Conservation (phyloP, 371 early-diverging fungal genomes). For the Mucor plumbeus region DNA sequence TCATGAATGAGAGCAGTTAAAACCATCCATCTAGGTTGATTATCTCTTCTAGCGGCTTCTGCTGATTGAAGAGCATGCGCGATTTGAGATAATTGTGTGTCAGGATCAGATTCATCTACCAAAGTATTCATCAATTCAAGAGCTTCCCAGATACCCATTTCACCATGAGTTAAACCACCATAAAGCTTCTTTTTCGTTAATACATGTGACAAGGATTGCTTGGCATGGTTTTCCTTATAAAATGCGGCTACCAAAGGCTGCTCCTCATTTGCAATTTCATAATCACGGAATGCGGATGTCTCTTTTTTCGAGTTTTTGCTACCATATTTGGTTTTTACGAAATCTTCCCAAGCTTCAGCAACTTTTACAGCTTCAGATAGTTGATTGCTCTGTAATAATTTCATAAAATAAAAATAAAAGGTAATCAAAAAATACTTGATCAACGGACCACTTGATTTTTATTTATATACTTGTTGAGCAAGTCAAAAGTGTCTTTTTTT, state of each 20-base stretch:
- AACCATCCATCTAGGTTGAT: constrained; percentile 60
- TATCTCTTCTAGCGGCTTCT: constrained; percentile 58
- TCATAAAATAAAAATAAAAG: background rate
- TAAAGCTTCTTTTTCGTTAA: constrained; percentile 40
- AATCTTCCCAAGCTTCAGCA: constrained; percentile 41
- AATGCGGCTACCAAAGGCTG: constrained; percentile 37
- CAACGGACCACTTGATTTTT: background rate
- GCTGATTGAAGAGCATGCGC: constrained; percentile 64
- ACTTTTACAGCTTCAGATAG: constrained; percentile 37
- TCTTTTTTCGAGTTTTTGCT: constrained; percentile 28
- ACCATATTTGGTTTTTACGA: constrained; percentile 38
- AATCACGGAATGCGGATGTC: constrained; percentile 32
- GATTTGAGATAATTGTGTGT: constrained; percentile 53
- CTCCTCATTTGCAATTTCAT: constrained; percentile 29
- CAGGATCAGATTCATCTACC: constrained; percentile 60
- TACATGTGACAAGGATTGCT: constrained; percentile 49
- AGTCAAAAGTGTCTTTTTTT: background rate
- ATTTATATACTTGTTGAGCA: background rate
- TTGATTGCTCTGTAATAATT: constrained; percentile 11
- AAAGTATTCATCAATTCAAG: constrained; percentile 54
- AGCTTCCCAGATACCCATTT: constrained; percentile 60
- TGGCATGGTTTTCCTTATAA: constrained; percentile 48
- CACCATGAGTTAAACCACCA: constrained; percentile 30
- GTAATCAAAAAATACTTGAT: background rate
- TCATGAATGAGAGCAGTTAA: constrained; percentile 63